These are phyloP conservation scores for Chytridiales sp. DNA, from an alignment of 371 early-diverging fungal genomes.

Conservation along the genomic window DNA sequence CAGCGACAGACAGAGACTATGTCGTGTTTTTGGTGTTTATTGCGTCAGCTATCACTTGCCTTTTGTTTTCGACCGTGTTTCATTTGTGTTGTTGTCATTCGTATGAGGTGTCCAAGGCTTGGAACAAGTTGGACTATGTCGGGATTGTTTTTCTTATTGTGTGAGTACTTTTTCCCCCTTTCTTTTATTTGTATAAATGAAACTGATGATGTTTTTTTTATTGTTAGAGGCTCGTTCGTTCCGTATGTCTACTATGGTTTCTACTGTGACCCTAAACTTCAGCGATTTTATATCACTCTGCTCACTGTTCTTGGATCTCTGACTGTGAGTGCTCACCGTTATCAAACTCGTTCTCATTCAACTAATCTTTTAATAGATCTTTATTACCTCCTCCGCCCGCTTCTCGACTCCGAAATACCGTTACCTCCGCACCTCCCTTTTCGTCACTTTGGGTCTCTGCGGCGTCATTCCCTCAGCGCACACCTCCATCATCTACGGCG, in stretches of 20 bases:
- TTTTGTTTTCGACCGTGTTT: conserved; percentile 76
- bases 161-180: conserved; percentile 9
- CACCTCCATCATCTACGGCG: conserved; percentile 9
- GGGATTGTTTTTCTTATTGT: conserved; percentile 68
- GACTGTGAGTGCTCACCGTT: conserved; percentile 45
- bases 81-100: conserved; percentile 91
- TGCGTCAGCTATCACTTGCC: conserved; percentile 71
- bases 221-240: conserved; percentile 39
- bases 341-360: not conserved
- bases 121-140: conserved; percentile 81
- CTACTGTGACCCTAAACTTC: conserved; percentile 62
- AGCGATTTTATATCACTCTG: conserved; percentile 62
- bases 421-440: conserved; percentile 73
- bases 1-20: conserved; percentile 13
- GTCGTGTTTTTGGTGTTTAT: conserved; percentile 39
- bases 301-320: conserved; percentile 65
- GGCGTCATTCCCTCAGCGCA: conserved; percentile 70
- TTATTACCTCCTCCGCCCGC: conserved; percentile 17
- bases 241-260: conserved; percentile 56
- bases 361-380: not conserved
- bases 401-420: conserved; percentile 67
- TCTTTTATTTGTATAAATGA: not conserved
- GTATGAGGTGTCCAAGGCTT: conserved; percentile 45
- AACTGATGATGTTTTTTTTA: not conserved
- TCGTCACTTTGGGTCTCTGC: conserved; percentile 75